Conservation (phyloP, 2,329 filamentous ascomycete species). For the Nannizzia gypsea region DNA sequence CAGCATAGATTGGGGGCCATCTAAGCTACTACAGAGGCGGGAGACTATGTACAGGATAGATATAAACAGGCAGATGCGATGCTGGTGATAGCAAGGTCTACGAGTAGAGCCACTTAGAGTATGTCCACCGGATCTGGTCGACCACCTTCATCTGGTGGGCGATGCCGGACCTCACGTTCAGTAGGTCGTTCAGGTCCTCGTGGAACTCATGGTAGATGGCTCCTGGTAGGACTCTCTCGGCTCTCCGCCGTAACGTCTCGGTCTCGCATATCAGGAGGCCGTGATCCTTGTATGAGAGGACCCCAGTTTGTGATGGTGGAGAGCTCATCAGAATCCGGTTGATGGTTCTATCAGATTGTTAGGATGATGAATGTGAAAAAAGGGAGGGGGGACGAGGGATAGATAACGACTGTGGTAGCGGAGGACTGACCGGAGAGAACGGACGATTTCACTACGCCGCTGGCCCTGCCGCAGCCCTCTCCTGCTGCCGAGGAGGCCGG, state of each 20-base stretch:
- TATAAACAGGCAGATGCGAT: background rate
- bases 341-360: slow-evolving; percentile 51
- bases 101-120: slow-evolving; percentile 56
- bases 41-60: background rate
- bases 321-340: slow-evolving; percentile 65
- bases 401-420: too few species aligned
- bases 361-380: background rate
- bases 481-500: slow-evolving; percentile 56
- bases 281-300: slow-evolving; percentile 84
- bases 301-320: slow-evolving; percentile 56
- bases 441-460: slow-evolving; percentile 57
- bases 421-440: slow-evolving; percentile 53
- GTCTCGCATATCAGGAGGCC: slow-evolving; percentile 83
- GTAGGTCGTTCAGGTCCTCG: slow-evolving; percentile 75
- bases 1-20: too few species aligned
- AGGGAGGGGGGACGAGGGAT: background rate
- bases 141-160: slow-evolving; percentile 66
- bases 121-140: slow-evolving; percentile 80
- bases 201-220: slow-evolving; percentile 73
- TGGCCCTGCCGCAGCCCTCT: slow-evolving; percentile 54
- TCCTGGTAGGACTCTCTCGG: slow-evolving; percentile 55
- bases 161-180: slow-evolving; percentile 66
- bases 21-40: too few species aligned
- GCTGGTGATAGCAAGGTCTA: background rate
- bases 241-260: slow-evolving; percentile 63